phyloP scores from a whole-genome alignment of 1,139 yeast genomes.

The Debaryomyces coudertii region DNA sequence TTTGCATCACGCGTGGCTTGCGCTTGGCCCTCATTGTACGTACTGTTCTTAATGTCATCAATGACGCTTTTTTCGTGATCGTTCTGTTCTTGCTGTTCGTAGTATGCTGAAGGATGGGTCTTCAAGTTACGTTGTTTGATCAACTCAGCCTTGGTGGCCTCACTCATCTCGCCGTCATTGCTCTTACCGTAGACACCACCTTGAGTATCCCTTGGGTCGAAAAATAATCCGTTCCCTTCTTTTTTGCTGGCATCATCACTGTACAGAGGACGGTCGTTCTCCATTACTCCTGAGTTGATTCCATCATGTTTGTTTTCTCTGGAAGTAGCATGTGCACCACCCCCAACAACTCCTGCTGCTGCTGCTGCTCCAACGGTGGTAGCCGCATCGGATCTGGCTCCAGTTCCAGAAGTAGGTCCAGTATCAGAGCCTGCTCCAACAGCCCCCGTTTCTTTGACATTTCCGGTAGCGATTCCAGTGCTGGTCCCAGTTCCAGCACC shows the following conservation, averaged over 20 bases:
- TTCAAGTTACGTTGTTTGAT: constrained; percentile 28
- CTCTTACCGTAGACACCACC: constrained; percentile 30
- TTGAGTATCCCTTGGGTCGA: constrained; percentile 42
- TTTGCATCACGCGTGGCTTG: constrained; percentile 16
- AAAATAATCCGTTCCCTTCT: constrained; percentile 37
- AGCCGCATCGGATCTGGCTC: constrained; percentile 9
- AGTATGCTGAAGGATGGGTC: constrained; percentile 35
- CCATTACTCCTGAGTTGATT: constrained; percentile 12
- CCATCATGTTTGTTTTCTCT: background rate
- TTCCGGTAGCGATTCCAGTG: too few relatives aligned
- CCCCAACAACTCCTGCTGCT: constrained; percentile 10
- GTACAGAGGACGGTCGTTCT: constrained; percentile 31
- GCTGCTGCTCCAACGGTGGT: constrained; percentile 9
- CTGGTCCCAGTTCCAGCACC: constrained; percentile 9
- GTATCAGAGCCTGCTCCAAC: too few relatives aligned
- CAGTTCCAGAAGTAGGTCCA: too few relatives aligned
- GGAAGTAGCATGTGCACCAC: constrained; percentile 6
- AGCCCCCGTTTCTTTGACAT: too few relatives aligned
- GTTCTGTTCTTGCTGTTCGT: constrained; percentile 19
- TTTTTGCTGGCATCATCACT: constrained; percentile 32
- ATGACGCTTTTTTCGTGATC: constrained; percentile 10
- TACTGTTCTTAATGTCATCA: constrained; percentile 20
- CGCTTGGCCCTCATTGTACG: constrained; percentile 24
- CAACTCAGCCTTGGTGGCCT: constrained; percentile 34
- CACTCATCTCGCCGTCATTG: constrained; percentile 17